Evolutionary conservation across 1,284 basidiomycete genomes (phyloP).

Genomic region (Sporisorium exsertum): DNA sequence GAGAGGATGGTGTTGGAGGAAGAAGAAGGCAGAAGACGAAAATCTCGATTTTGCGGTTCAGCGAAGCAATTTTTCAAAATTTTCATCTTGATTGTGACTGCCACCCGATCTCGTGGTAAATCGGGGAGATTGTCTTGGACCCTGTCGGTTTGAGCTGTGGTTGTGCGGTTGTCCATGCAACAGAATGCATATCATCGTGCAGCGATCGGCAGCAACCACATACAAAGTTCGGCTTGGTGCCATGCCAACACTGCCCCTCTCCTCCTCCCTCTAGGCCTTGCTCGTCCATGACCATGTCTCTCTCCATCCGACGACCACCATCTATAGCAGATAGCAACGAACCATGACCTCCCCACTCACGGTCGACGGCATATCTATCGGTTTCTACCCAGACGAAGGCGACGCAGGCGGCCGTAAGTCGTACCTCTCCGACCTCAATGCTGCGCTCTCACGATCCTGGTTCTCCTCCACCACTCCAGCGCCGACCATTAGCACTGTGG

Average conservation of each 20-base stretch:
- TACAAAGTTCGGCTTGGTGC: background rate
- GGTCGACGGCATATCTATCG: slow-evolving; percentile 22
- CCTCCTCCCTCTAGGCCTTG: background rate
- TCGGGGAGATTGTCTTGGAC: slow-evolving; percentile 2
- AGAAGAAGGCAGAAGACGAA: slow-evolving; percentile 4
- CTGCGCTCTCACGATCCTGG: slow-evolving; percentile 16
- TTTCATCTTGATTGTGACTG: slow-evolving; percentile 28
- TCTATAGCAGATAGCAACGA: background rate
- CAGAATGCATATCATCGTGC: too few species aligned
- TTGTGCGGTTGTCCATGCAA: background rate
- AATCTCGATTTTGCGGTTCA: too few species aligned
- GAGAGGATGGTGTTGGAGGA: background rate
- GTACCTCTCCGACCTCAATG: slow-evolving; percentile 37
- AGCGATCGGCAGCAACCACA: background rate
- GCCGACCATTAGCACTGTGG: slow-evolving; percentile 23
- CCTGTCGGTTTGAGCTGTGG: background rate
- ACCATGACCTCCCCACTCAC: background rate
- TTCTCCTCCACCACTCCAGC: background rate
- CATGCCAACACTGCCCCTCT: background rate
- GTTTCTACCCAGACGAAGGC: slow-evolving; percentile 46
- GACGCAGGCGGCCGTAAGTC: slow-evolving; percentile 38
- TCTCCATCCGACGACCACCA: background rate
- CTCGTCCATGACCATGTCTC: background rate
- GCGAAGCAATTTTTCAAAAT: slow-evolving; percentile 20
- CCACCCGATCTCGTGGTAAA: background rate